Base-by-base conservation (phyloP, 2,329 filamentous ascomycete genomes). In the Venturia asperata region DNA sequence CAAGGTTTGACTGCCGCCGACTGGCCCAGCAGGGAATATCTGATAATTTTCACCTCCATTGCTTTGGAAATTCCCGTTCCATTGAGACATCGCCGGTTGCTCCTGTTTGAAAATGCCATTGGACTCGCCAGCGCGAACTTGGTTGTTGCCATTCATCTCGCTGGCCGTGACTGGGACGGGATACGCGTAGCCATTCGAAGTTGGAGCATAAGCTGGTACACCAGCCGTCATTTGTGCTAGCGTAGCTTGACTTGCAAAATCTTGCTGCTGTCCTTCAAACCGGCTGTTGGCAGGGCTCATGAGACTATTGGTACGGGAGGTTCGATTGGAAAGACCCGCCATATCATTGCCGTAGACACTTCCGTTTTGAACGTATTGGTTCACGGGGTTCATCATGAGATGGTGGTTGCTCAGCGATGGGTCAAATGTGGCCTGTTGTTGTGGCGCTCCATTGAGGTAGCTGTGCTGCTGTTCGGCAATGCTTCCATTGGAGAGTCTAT, bases 281-380 rank as follows among this genome's bases (percentile, higher is more conserved):
- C 60, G 15, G 21, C 34, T 62, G 19, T 58, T 65, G 15, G 64
- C 70, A 21, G 78, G 78, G 19, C 75, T 76, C 65, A 80, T 80
- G 68, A 81, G 69, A 71, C 79, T 81, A 72, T 81, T 81, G 27
- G 79, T 78, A 62, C 79, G 72, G 64, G 79, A 81, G 7, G 79
- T 78, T 34, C 79, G 74, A 62, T 76, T 77, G 62, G 79, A 82
- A 71, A 80, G 75, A 19, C 76, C 74, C 11, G 75, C 34, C 42
- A 43, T 42, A 21, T 39, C 60, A 21, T 43, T 42, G 60, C 24
- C 19, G 30, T 58, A 58, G 15, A 58, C 52, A 27, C 60, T 37
- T 41, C 39, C 60, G 11, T 43, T 49, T n/a, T 43, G 34, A 37
- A 63, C 43, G 11, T 49, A 63, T 17, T 45, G 34, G 41, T 30